Conservation (phyloP, 306 rosid genomes). For the Casuarina cunninghamiana region DNA sequence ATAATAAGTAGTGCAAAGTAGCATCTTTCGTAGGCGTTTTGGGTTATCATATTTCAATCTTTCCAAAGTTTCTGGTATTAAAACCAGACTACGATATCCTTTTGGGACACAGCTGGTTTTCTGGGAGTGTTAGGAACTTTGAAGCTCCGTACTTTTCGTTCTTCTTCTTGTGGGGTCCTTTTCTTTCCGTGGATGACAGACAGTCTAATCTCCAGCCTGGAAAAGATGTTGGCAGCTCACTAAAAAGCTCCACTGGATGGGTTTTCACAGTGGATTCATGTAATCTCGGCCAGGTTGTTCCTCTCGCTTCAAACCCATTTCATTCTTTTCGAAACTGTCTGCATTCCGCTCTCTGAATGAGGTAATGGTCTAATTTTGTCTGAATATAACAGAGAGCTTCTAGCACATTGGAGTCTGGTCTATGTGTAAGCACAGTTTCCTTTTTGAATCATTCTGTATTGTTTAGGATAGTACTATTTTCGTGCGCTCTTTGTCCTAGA, state of each 20-base stretch:
- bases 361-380: constrained; percentile 30
- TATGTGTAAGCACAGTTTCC: constrained; percentile 23
- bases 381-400: constrained; percentile 19
- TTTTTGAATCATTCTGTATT: not conserved
- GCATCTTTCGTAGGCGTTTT: constrained; percentile 25
- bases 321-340: constrained; percentile 9
- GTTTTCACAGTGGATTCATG: constrained; percentile 29
- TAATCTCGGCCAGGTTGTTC: constrained; percentile 24
- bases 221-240: constrained; percentile 39
- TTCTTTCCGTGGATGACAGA: constrained; percentile 39
- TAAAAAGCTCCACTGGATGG: constrained; percentile 29
- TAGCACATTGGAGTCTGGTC: constrained; percentile 6
- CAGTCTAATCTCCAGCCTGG: constrained; percentile 61
- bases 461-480: constrained; percentile 1
- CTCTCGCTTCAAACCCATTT: constrained; percentile 26
- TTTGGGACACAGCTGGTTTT: constrained; percentile 33
- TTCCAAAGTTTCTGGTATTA: constrained; percentile 23
- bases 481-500: not conserved
- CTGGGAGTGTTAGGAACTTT: constrained; percentile 7
- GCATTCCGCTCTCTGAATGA: constrained; percentile 19
- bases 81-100: constrained; percentile 20
- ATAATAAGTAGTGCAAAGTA: not conserved
- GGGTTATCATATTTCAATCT: constrained; percentile 16
- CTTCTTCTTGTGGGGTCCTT: constrained; percentile 35
- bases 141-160: constrained; percentile 19